Base-by-base conservation (phyloP, 345 rosid species). In the Dipteronia dyeriana region DNA sequence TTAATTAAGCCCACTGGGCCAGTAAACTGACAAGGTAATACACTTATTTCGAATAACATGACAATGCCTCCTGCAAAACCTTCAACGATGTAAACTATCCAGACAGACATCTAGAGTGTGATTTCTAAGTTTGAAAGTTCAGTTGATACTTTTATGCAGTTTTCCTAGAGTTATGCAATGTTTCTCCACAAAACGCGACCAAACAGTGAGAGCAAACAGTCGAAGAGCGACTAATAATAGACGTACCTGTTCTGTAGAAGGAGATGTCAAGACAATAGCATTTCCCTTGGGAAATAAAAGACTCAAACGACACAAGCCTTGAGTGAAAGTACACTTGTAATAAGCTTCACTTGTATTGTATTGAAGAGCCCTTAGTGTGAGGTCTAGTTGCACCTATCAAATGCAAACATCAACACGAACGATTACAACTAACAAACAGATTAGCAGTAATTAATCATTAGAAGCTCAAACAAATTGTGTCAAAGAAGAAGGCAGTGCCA, bases 291-390 rank as follows among this genome's bases (percentile, higher is more conserved):
- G 95, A 73, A 97, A 90, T 75, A 87, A 86, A 87, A 94, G 80
- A 65, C 79, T 76, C 64, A 87, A 66, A 73, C 85, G 82, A 79
- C 98, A 96, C 60, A 75, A 31, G 10, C 94, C 88, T 8, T 80
- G 77, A 53, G 81, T 41, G 76, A 96, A 92, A 59, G 87, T 80
- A 86, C 98, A 96, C 77, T 80, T 89, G 88, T 85, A 89, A 84
- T 92, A 91, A 80, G 99, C 94, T 65, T 87, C 85, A 31, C 81
- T 82, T 74, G 97, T 94, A 76, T 94, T 94, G 66, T 94, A 96
- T 66, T 88, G 84, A 57, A 87, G 31, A 68, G 88, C 91, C 79
- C 74, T 90, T 78, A 87, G 71, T 66, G 80, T 84, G 81, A 96
- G 63, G 78, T 87, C 85, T 70, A 94, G 78, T 1, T 87, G 80